Evolutionary conservation across 495 filamentous ascomycete genomes (phyloP).

Genomic region (Durotheca rogersii): DNA sequence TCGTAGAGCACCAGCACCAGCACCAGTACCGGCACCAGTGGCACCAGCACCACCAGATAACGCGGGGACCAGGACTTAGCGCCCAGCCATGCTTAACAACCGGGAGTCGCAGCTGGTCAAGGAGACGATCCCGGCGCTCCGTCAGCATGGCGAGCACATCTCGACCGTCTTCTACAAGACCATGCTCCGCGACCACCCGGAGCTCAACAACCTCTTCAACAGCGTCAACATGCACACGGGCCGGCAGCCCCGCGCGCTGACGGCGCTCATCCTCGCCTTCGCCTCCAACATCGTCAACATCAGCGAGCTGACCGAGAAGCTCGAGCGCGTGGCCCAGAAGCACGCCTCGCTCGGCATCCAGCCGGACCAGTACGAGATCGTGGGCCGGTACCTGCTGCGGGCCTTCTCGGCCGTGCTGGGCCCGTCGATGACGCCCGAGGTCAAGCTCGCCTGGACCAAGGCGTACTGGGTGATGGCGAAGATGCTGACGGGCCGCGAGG

Average conservation of each 20-base stretch:
- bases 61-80: not conserved
- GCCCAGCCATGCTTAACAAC: conserved; percentile 44
- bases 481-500: conserved; percentile 64
- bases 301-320: conserved; percentile 59
- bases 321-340: conserved; percentile 73
- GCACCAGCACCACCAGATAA: not conserved
- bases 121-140: conserved; percentile 52
- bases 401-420: conserved; percentile 69
- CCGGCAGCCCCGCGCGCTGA: conserved; percentile 65
- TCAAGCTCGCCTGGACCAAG: conserved; percentile 61
- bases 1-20: no score
- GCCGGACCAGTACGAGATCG: conserved; percentile 68
- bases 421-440: conserved; percentile 62
- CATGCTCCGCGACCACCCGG: conserved; percentile 64
- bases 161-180: conserved; percentile 67
- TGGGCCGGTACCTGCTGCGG: conserved; percentile 64
- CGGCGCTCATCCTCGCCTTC: conserved; percentile 65
- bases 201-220: conserved; percentile 70
- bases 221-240: conserved; percentile 66
- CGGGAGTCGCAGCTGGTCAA: conserved; percentile 45
- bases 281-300: conserved; percentile 71
- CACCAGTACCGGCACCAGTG: no score
- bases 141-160: conserved; percentile 65
- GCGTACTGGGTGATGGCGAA: conserved; percentile 65
- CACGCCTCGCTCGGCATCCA: conserved; percentile 70